Base-by-base conservation (phyloP, 306 rosid genomes). In the Malus asiatica region DNA sequence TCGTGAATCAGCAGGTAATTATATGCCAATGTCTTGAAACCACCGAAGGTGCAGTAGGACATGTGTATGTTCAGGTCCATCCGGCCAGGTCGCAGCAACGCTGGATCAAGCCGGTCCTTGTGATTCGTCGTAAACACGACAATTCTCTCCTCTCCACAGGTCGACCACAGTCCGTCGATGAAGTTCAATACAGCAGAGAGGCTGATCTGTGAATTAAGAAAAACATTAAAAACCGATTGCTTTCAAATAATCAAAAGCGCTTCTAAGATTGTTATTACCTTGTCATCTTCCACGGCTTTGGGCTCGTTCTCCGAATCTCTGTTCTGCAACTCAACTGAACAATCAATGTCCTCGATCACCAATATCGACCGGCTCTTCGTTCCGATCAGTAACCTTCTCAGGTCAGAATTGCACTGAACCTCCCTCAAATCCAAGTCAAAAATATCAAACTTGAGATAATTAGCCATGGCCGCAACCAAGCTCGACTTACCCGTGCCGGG, bases 131-230 rank as follows among this genome's bases (percentile, higher is more conserved):
- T 86, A 29, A 79, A 85, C 70, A 85, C 83, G 1, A 90, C 55
- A 58, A 87, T 84, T 67, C 85, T 51, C 69, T 85, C 85, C 20
- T 87, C 90, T 67, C 93, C 89, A 60, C 96, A 84, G 80, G 86
- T 87, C 6, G 89, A 85, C 93, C 93, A 90, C 75, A 90, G 74
- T 25, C 91, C 90, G 67, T 84, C 93, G 38, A 82, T 82, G 86
- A 88, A 82, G 86, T 88, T 88, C 70, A 87, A 57, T n/a, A 87
- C 51, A 19, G 82, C 90, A 4, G 88, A 90, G n/a, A 84, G 83
- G 7, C 81, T 86, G 35, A 88, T 61, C 93, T 90, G 77, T 3
- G n/a, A 71, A 25, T 4, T 12, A 61, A 61, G 18, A 61, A 10
- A 10, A 25, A n/a, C 11, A 22, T 58, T n/a, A 58, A 22, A n/a